These are phyloP conservation scores for Camelina sativa DNA, from an alignment of 345 rosid genomes.

Conservation along the genomic window DNA sequence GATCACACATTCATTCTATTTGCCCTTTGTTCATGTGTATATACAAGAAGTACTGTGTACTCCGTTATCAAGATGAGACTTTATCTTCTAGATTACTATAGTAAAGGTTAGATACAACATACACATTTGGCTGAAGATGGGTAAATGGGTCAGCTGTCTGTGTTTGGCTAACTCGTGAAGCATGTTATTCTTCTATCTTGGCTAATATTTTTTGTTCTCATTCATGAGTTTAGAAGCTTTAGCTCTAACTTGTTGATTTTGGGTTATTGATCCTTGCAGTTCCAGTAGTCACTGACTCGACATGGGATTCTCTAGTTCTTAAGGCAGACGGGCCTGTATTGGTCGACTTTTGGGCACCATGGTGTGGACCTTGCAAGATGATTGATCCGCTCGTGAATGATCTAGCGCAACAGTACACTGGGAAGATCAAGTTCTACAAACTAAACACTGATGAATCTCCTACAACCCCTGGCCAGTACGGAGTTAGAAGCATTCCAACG, in stretches of 20 bases:
- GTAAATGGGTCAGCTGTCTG: conserved; percentile 2
- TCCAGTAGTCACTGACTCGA: conserved; percentile 55
- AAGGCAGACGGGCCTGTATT: conserved; percentile 62
- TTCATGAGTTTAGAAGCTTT: neutral
- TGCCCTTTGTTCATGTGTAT: conserved; percentile 1
- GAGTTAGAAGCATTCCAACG: conserved; percentile 66
- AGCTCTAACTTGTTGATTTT: conserved; percentile 2
- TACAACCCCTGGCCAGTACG: conserved; percentile 50
- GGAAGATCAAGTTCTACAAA: conserved; percentile 57
- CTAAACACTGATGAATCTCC: conserved; percentile 64
- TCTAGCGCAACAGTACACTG: conserved; percentile 56
- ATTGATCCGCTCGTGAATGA: conserved; percentile 60
- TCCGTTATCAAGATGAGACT: neutral
- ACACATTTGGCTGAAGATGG: neutral
- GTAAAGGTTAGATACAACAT: neutral
- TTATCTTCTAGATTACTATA: neutral
- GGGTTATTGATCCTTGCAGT: conserved; percentile 42
- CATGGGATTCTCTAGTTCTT: conserved; percentile 61
- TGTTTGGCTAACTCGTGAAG: too few relatives aligned
- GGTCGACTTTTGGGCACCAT: conserved; percentile 69
- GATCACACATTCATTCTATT: neutral
- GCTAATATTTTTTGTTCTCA: neutral
- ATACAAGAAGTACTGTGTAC: neutral
- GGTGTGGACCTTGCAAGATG: conserved; percentile 75
- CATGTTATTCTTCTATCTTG: conserved; percentile 1